A percentile compares a stretch with the other conserved stretches of the same genome.
Evolutionary conservation across 768 basidiomycete species (phyloP).

Genomic region (Lentinus tigrinus): DNA sequence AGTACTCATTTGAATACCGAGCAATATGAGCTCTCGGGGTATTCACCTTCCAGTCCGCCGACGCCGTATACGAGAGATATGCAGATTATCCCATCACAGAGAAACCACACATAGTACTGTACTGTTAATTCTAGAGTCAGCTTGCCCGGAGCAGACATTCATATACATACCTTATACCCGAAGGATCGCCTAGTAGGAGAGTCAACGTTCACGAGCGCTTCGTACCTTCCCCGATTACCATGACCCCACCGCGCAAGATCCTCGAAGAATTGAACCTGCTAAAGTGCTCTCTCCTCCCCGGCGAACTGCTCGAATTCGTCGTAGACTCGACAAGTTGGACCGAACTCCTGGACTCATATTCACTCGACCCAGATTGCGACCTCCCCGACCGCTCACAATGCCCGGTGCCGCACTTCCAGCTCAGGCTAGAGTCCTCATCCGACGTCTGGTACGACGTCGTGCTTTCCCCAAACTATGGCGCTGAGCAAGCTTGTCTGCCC

Average conservation of each 20-base stretch:
- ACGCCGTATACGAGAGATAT: too few relatives aligned
- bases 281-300: constrained; percentile 59
- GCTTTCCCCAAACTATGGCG: constrained; percentile 24
- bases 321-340: constrained; percentile 38
- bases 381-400: constrained; percentile 25
- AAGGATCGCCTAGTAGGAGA: too few relatives aligned
- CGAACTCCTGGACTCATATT: constrained; percentile 25
- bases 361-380: constrained; percentile 13
- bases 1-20: too few relatives aligned
- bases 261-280: constrained; percentile 61
- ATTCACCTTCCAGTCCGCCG: too few relatives aligned
- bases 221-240: background rate
- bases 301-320: constrained; percentile 49
- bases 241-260: background rate
- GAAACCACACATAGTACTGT: too few relatives aligned
- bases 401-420: constrained; percentile 34
- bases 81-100: too few relatives aligned
- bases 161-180: too few relatives aligned
- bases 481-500: constrained; percentile 11
- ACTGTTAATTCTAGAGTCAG: too few relatives aligned
- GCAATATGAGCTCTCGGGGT: too few relatives aligned
- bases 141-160: too few relatives aligned
- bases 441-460: constrained; percentile 37
- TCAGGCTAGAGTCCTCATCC: constrained; percentile 30
- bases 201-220: too few relatives aligned